Evolutionary conservation across 257 asterid genomes (phyloP).

Genomic region (Gentiana macrophylla): DNA sequence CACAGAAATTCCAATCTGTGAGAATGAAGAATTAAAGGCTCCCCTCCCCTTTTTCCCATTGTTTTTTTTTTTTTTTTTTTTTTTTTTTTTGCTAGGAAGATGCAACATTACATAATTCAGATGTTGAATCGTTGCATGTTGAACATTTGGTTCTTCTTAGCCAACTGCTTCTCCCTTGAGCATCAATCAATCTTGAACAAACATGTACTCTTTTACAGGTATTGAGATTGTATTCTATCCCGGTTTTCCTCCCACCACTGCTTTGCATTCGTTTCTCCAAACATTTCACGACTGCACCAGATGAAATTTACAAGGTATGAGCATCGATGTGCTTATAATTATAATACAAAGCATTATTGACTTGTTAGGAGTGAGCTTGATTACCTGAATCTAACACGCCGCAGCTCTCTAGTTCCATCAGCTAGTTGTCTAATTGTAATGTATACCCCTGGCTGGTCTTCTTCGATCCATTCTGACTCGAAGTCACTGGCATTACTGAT

Average conservation of each 20-base stretch:
- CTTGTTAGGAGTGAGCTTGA: not conserved
- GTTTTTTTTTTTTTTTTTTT: no score
- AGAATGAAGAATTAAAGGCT: no score
- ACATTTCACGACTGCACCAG: slow-evolving; percentile 63
- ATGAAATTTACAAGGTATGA: not conserved
- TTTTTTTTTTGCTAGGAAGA: no score
- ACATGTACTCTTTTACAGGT: slow-evolving; percentile 30
- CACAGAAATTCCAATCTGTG: no score
- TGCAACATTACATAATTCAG: no score
- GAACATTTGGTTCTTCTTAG: not conserved
- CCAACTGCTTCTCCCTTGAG: not conserved
- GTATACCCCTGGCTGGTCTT: slow-evolving; percentile 89
- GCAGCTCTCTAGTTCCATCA: slow-evolving; percentile 85
- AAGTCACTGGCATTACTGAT: slow-evolving; percentile 88
- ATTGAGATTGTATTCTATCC: slow-evolving; percentile 84
- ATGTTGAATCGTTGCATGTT: no score
- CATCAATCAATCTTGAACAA: not conserved
- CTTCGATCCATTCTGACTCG: slow-evolving; percentile 91
- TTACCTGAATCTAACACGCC: slow-evolving; percentile 96
- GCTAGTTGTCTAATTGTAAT: slow-evolving; percentile 83
- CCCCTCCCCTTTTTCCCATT: no score
- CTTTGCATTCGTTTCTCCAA: slow-evolving; percentile 85
- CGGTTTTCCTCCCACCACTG: slow-evolving; percentile 95
- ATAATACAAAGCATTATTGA: not conserved
- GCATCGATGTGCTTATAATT: not conserved